A percentile compares a stretch with the other conserved stretches of the same genome.
Conservation (phyloP, 2,329 filamentous ascomycete genomes). For the Colletotrichum costaricense region DNA sequence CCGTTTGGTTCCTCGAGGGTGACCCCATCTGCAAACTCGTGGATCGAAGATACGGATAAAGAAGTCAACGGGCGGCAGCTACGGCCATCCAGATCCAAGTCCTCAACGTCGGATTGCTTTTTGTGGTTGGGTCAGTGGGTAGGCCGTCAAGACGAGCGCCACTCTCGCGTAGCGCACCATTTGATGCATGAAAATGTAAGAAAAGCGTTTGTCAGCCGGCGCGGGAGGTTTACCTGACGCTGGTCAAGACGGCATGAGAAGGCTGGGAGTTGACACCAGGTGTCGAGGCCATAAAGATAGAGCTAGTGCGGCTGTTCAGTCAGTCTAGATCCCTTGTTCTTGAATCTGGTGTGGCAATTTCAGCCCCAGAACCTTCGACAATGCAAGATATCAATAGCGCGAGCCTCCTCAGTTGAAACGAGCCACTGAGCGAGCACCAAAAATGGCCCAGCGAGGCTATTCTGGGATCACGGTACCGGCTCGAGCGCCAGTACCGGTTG, state of each 20-base stretch:
- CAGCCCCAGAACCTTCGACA: constrained; percentile 14
- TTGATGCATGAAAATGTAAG: neutral
- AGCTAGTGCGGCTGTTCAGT: neutral
- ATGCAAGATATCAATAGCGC: constrained; percentile 2
- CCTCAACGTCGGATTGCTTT: neutral
- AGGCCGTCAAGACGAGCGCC: neutral
- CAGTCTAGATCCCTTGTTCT: constrained; percentile 2
- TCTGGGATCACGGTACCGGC: constrained; percentile 8
- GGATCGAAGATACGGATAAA: neutral
- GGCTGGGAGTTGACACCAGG: neutral
- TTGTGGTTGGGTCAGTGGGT: neutral
- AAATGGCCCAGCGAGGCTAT: constrained; percentile 6
- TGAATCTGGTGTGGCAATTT: constrained; percentile 11
- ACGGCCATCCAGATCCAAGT: neutral
- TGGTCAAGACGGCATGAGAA: neutral
- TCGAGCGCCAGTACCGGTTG: constrained; percentile 16
- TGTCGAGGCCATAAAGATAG: neutral
- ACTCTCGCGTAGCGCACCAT: neutral
- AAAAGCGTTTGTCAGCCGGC: neutral
- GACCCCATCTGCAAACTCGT: neutral
- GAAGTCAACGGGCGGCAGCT: neutral
- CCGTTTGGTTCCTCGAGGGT: neutral
- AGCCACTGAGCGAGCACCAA: neutral
- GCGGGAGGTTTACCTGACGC: neutral
- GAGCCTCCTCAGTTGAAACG: constrained; percentile 11